Evolutionary conservation across 2,329 filamentous ascomycete genomes (phyloP).

Genomic region (Purpureocillium takamizusanense): DNA sequence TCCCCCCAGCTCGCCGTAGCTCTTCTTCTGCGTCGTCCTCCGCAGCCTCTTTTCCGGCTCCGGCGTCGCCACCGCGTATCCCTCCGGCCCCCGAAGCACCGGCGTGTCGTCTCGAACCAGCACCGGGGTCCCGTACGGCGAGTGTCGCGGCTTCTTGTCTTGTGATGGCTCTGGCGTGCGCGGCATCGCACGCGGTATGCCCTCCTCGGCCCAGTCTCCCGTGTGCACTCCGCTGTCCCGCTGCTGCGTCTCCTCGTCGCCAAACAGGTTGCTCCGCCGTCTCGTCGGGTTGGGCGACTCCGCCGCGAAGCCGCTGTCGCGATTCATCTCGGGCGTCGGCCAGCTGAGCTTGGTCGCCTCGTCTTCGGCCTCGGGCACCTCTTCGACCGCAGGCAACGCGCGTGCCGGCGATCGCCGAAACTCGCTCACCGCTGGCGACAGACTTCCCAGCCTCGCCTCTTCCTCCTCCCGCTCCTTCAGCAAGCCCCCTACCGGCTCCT

Average conservation of each 20-base stretch:
- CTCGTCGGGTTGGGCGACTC: conserved; percentile 33
- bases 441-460: conserved; percentile 11
- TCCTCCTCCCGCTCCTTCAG: conserved; percentile 20
- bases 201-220: conserved; percentile 35
- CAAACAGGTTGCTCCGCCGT: conserved; percentile 22
- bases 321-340: conserved; percentile 26
- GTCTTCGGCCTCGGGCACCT: conserved; percentile 37
- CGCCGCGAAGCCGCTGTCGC: conserved; percentile 21
- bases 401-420: conserved; percentile 33
- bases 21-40: conserved; percentile 15
- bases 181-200: conserved; percentile 6
- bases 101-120: conserved; percentile 29
- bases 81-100: conserved; percentile 28
- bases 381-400: conserved; percentile 42
- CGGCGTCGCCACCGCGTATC: conserved; percentile 23
- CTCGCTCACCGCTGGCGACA: conserved; percentile 22
- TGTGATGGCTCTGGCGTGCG: conserved; percentile 17
- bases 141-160: conserved; percentile 19
- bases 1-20: conserved; percentile 17
- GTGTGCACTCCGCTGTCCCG: conserved; percentile 51
- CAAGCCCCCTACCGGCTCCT: conserved; percentile 18
- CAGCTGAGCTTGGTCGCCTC: conserved; percentile 13
- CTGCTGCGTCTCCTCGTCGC: conserved; percentile 25
- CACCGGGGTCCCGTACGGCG: conserved; percentile 26
- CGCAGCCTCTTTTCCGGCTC: conserved; percentile 33